Conservation (phyloP, 371 early-diverging fungal genomes). For the Mucor mucedo region DNA sequence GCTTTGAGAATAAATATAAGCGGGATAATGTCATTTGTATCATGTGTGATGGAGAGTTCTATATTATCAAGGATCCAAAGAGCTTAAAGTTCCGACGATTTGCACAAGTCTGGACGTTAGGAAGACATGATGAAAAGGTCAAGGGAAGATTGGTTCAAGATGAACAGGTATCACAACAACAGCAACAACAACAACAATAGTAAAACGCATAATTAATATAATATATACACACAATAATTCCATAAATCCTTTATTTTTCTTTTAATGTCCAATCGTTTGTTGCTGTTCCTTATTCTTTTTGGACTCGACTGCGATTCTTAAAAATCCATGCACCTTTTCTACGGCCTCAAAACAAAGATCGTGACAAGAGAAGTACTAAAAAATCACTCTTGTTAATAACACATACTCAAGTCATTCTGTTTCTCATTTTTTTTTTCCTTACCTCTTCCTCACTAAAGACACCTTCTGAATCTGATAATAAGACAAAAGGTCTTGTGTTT, state of each 20-base stretch:
- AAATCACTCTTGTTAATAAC: background rate
- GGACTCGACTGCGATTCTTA: conserved; percentile 58
- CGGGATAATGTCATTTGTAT: conserved; percentile 53
- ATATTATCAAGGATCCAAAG: conserved; percentile 60
- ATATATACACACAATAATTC: background rate
- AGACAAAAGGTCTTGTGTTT: conserved; percentile 34
- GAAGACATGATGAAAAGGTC: conserved; percentile 32
- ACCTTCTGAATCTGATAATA: conserved; percentile 71
- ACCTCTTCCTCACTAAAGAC: conserved; percentile 72
- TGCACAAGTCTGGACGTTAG: conserved; percentile 64
- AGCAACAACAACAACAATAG: background rate
- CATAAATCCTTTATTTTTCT: background rate
- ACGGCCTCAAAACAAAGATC: conserved; percentile 54
- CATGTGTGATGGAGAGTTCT: conserved; percentile 75
- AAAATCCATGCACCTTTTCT: conserved; percentile 61
- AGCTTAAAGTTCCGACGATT: conserved; percentile 51
- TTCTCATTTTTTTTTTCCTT: conserved; percentile 13
- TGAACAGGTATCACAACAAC: conserved; percentile 26
- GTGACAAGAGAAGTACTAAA: conserved; percentile 55
- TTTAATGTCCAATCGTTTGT: conserved; percentile 27
- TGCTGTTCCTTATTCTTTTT: conserved; percentile 66
- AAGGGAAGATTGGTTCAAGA: conserved; percentile 43
- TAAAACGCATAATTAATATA: background rate
- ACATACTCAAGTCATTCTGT: background rate
- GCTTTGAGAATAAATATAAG: conserved; percentile 26